Conservation (phyloP, 2,329 filamentous ascomycete species). For the Colletotrichum paranaense region DNA sequence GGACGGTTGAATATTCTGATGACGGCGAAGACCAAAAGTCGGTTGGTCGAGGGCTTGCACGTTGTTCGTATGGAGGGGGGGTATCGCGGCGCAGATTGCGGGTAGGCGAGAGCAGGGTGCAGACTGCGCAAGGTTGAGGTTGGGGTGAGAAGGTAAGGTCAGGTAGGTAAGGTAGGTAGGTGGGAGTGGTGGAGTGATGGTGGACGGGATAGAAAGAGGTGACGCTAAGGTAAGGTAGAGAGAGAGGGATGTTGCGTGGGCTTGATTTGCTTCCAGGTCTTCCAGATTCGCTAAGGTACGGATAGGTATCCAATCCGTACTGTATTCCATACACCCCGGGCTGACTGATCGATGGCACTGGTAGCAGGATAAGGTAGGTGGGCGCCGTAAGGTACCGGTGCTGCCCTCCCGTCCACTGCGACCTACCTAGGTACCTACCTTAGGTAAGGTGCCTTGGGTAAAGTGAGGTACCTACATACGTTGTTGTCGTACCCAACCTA, state of each 20-base stretch:
- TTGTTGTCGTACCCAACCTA: neutral
- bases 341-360: neutral
- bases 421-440: too few relatives aligned
- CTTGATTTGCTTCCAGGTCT: neutral
- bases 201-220: constrained; percentile 12
- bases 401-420: neutral
- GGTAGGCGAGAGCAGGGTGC: constrained; percentile 14
- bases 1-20: neutral
- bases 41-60: constrained; percentile 19
- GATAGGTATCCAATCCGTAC: neutral
- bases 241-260: constrained; percentile 2
- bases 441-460: too few relatives aligned
- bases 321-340: too few relatives aligned
- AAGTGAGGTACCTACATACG: too few relatives aligned
- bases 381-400: neutral
- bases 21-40: constrained; percentile 1
- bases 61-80: neutral
- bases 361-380: neutral
- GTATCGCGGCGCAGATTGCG: constrained; percentile 15
- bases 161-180: neutral
- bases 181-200: constrained; percentile 1
- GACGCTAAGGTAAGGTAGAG: constrained; percentile 4
- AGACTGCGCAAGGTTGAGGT: constrained; percentile 10
- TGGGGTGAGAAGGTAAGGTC: neutral
- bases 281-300: neutral